Evolutionary conservation across 1,139 yeast genomes (phyloP).

Genomic region (Arxiozyma slooffiae): DNA sequence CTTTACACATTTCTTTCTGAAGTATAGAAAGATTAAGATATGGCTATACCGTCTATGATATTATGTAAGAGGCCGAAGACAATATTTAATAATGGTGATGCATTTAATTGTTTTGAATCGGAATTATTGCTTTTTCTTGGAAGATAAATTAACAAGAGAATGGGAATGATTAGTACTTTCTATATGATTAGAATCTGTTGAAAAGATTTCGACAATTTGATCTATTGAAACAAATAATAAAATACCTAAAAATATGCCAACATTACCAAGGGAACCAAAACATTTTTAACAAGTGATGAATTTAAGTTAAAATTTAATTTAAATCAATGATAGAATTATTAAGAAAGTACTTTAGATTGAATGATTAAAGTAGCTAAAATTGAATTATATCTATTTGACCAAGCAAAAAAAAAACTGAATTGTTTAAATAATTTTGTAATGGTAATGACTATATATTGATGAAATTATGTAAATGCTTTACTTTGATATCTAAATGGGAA

Average conservation of each 20-base stretch:
- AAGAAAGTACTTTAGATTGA: slow-evolving; percentile 47
- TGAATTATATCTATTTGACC: slow-evolving; percentile 38
- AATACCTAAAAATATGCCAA: slow-evolving; percentile 44
- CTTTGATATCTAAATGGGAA: neutral
- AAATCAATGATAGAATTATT: neutral
- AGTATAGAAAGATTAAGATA: slow-evolving; percentile 54
- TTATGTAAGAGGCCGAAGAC: slow-evolving; percentile 61
- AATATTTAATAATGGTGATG: slow-evolving; percentile 52
- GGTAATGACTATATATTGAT: neutral
- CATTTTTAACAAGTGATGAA: slow-evolving; percentile 12
- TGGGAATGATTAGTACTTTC: slow-evolving; percentile 37
- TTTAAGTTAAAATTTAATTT: slow-evolving; percentile 32
- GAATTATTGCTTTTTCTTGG: neutral
- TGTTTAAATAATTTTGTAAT: slow-evolving; percentile 1
- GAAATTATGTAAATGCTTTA: neutral
- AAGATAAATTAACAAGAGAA: slow-evolving; percentile 17
- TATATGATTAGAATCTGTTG: slow-evolving; percentile 35
- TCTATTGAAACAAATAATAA: slow-evolving; percentile 47
- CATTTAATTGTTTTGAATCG: slow-evolving; percentile 29
- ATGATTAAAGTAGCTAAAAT: slow-evolving; percentile 51
- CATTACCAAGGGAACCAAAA: slow-evolving; percentile 40
- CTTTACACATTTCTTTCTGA: slow-evolving; percentile 48
- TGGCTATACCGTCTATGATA: slow-evolving; percentile 60
- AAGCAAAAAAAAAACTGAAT: slow-evolving; percentile 3
- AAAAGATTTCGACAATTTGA: slow-evolving; percentile 43